phyloP scores from a whole-genome alignment of 805 yeast species.

The Kodamaea jinghongensis region DNA sequence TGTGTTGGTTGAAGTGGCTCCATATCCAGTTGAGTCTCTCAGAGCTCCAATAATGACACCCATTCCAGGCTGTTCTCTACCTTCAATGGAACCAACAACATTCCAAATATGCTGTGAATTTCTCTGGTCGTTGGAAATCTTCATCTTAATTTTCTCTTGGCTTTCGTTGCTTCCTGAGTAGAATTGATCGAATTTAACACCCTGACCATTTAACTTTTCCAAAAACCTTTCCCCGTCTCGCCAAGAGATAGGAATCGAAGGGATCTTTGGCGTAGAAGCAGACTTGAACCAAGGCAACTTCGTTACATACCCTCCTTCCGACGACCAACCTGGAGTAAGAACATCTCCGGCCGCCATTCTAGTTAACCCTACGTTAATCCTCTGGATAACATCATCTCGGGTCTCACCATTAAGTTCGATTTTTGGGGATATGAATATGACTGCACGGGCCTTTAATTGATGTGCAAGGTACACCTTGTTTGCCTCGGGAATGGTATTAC shows the following conservation, averaged over 20 bases:
- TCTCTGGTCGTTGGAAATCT: constrained; percentile 40
- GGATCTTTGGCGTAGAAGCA: constrained; percentile 61
- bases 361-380: constrained; percentile 56
- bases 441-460: constrained; percentile 56
- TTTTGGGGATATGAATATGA: constrained; percentile 55
- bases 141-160: constrained; percentile 19
- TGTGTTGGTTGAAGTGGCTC: constrained; percentile 69
- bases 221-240: constrained; percentile 51
- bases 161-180: constrained; percentile 24
- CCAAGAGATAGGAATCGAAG: constrained; percentile 76
- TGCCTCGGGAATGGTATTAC: constrained; percentile 30
- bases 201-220: constrained; percentile 25
- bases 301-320: constrained; percentile 37
- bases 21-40: constrained; percentile 73
- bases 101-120: constrained; percentile 72
- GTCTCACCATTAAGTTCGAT: constrained; percentile 13
- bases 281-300: constrained; percentile 47
- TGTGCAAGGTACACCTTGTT: constrained; percentile 50
- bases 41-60: constrained; percentile 80
- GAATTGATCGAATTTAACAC: constrained; percentile 24
- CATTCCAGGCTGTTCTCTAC: constrained; percentile 73
- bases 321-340: constrained; percentile 72
- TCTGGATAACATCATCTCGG: constrained; percentile 40
- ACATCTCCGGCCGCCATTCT: constrained; percentile 74
- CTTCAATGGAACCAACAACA: constrained; percentile 71